Evolutionary conservation across 2,329 filamentous ascomycete species (phyloP).

Genomic region (Botryotinia narcissicola): DNA sequence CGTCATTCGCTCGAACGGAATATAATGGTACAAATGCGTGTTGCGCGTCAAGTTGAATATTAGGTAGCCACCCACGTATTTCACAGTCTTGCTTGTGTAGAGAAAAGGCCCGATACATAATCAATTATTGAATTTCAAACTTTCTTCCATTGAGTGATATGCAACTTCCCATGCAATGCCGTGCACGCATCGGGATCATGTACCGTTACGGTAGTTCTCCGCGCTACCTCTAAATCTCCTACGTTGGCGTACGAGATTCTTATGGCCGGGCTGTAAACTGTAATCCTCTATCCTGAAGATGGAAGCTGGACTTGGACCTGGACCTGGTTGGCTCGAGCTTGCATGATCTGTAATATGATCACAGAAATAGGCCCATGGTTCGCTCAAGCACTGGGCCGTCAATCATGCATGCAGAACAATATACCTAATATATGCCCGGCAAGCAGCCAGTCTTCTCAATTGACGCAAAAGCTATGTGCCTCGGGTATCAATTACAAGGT

Average conservation of each 20-base stretch:
- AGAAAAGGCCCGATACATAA: slow-evolving; percentile 1
- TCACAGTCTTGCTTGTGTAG: not conserved
- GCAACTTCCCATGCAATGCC: not conserved
- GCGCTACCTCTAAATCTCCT: not conserved
- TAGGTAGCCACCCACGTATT: not conserved
- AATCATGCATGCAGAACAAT: not conserved
- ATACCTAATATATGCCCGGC: not conserved
- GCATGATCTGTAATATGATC: not conserved
- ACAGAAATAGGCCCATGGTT: not conserved
- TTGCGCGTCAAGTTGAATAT: not conserved
- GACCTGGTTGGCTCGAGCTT: not conserved
- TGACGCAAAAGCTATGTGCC: not conserved
- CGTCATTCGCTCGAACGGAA: not conserved
- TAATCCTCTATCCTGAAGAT: not conserved
- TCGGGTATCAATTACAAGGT: not conserved
- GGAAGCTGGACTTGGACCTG: not conserved
- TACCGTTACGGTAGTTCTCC: not conserved
- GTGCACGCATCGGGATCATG: not conserved
- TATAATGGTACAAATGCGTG: not conserved
- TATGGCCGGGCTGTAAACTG: not conserved
- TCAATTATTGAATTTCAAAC: not conserved
- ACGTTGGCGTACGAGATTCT: not conserved
- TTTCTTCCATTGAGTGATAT: not conserved
- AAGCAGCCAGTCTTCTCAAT: not conserved
- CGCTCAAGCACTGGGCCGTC: not conserved